Base-by-base conservation (phyloP, 2,329 filamentous ascomycete genomes). In the Hortaea sp. region DNA sequence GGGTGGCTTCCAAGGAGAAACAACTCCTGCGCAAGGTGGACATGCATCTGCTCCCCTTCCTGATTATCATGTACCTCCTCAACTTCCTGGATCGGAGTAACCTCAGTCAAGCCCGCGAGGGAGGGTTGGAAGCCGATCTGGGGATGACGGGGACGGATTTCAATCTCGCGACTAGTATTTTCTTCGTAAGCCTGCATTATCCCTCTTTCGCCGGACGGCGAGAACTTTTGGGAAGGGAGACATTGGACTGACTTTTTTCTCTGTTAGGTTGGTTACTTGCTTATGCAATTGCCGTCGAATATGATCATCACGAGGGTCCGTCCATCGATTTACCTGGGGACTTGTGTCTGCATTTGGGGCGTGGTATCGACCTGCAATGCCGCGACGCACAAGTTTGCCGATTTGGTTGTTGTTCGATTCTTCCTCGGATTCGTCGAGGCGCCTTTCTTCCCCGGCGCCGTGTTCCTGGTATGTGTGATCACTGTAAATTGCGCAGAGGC, bases 121-220 rank as follows among this genome's bases (percentile, higher is more conserved):
- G 41, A 5, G 46, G 48, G 1, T 38, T 53, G 13, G 49, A 53
- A 29, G 30, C 12, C 11, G 66, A 69, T 35, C 55, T 69, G 9
- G 44, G 63, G 7, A 66, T 69, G 64, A 47, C 34, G 5, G 61
- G 60, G 0, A 75, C 81, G 39, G 72, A 84, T 53, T 85, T 85
- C 47, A 67, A 84, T 1, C 81, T 77, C 0, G 78, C 79, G 1
- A 59, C 85, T 35, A 84, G 81, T 0, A 61, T 85, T 0, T 85
- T 83, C 60, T 85, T 85, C 56, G 66, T 73, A 20, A 20, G 20
- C 20, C 20, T 2, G 20, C 2, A 20, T 20, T 20, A 2, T 20
- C 20, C 4, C 20, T 20, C 20, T 20, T 20, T 20, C 20, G 20
- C 20, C 4, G 20, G 20, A 20, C 20, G 20, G 20, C 20, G 20